phyloP scores from a whole-genome alignment of 306 rosid species.

The Cucurbita moschata region DNA sequence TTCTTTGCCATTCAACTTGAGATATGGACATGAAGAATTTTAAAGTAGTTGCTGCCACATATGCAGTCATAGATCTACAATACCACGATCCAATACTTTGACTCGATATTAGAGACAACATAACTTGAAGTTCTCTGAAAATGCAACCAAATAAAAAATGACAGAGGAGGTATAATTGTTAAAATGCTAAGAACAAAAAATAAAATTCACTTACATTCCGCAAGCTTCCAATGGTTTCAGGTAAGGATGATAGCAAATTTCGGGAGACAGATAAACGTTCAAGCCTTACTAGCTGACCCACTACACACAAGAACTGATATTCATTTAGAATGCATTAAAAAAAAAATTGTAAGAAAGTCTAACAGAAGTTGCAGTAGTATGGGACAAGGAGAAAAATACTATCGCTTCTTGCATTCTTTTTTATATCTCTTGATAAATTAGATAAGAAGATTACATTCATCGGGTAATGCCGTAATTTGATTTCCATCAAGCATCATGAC shows the following conservation, averaged over 20 bases:
- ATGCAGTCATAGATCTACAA: neutral
- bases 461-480: constrained; percentile 69
- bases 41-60: neutral
- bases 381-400: neutral
- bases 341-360: neutral
- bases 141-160: neutral
- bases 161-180: neutral
- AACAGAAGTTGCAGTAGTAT: neutral
- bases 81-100: neutral
- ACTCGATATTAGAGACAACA: neutral
- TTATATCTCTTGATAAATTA: constrained; percentile 11
- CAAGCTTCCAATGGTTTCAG: constrained; percentile 87
- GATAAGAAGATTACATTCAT: constrained; percentile 84
- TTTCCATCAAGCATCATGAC: constrained; percentile 75
- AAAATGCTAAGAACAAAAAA: neutral
- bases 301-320: constrained; percentile 28
- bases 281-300: constrained; percentile 91
- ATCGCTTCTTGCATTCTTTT: constrained; percentile 2
- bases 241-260: constrained; percentile 50
- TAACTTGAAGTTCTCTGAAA: neutral
- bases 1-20: neutral
- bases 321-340: constrained; percentile 5
- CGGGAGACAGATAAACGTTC: constrained; percentile 69
- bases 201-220: constrained; percentile 52
- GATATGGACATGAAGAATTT: neutral